These are phyloP conservation scores for Hypoxylon sp. DNA, from an alignment of 2,329 filamentous ascomycete species.

Conservation along the genomic window DNA sequence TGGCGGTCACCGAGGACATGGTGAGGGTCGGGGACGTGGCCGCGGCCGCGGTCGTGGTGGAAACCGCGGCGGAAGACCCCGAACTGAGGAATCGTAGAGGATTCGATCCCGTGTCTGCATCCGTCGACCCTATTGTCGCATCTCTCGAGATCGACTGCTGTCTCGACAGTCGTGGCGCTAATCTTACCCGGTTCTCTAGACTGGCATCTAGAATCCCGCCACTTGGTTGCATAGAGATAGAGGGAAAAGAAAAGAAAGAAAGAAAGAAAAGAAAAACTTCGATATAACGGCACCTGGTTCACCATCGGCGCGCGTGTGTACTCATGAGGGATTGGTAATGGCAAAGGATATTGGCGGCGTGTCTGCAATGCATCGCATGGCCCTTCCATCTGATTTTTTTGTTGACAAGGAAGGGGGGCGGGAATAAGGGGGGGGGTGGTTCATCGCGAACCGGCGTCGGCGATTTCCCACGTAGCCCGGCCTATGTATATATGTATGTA, in stretches of 20 bases:
- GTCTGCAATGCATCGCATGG: slow-evolving; percentile 13
- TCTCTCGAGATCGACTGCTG: slow-evolving; percentile 38
- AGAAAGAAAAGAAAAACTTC: slow-evolving; percentile 1
- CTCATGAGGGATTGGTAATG: slow-evolving; percentile 24
- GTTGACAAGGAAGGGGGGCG: slow-evolving; percentile 17
- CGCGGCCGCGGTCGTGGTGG: slow-evolving; percentile 49
- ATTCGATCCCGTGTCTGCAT: slow-evolving; percentile 42
- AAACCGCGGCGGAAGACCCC: slow-evolving; percentile 48
- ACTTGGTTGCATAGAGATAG: slow-evolving; percentile 11
- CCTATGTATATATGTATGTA: neutral
- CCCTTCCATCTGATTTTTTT: slow-evolving; percentile 32
- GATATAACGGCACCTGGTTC: slow-evolving; percentile 16
- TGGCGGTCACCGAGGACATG: slow-evolving; percentile 50
- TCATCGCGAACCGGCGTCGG: slow-evolving; percentile 46
- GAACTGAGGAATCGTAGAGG: slow-evolving; percentile 53
- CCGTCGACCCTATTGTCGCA: slow-evolving; percentile 42
- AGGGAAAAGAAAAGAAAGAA: slow-evolving; percentile 1
- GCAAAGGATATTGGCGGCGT: slow-evolving; percentile 20
- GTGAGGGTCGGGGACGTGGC: slow-evolving; percentile 53
- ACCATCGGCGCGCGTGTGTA: slow-evolving; percentile 14
- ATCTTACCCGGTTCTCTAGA: slow-evolving; percentile 15
- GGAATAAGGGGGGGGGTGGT: slow-evolving; percentile 11
- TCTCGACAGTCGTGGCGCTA: slow-evolving; percentile 40
- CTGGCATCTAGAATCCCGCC: slow-evolving; percentile 21
- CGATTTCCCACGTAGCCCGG: slow-evolving; percentile 41